These are phyloP conservation scores for Leucocoprinus sp. DNA, from an alignment of 768 basidiomycete species.

Conservation along the genomic window DNA sequence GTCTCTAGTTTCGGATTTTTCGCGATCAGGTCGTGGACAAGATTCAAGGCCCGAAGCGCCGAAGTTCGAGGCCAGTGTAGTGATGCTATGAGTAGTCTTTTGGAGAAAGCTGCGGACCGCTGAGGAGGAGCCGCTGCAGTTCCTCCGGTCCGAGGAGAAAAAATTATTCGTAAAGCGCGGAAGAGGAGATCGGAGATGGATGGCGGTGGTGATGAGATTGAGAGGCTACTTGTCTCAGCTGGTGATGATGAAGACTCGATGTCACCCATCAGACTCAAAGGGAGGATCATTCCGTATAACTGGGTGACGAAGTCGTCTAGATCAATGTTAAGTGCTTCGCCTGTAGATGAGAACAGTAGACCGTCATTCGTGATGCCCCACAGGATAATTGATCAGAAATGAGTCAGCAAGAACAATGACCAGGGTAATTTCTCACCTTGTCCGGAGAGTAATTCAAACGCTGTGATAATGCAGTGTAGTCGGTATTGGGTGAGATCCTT, in stretches of 20 bases:
- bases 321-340: conserved; percentile 97
- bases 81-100: conserved; percentile 77
- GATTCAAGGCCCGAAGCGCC: conserved; percentile 61
- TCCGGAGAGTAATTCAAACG: conserved; percentile 94
- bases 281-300: conserved; percentile 76
- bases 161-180: conserved; percentile 72
- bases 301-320: conserved; percentile 79
- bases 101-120: conserved; percentile 87
- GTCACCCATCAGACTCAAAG: conserved; percentile 58
- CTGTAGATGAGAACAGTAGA: conserved; percentile 30
- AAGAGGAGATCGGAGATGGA: conserved; percentile 71
- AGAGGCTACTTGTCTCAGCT: neutral
- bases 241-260: conserved; percentile 37
- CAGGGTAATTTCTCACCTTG: conserved; percentile 54
- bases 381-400: neutral
- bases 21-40: conserved; percentile 62
- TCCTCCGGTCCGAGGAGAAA: conserved; percentile 57
- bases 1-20: conserved; percentile 78
- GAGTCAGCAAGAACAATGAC: conserved; percentile 1
- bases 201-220: conserved; percentile 14
- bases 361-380: conserved; percentile 1
- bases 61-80: conserved; percentile 72
- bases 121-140: conserved; percentile 50
- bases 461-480: conserved; percentile 85
- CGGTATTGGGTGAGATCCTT: conserved; percentile 38